These are phyloP conservation scores for Pseudozyma thailandica DNA, from an alignment of 1,284 basidiomycete species.

Conservation along the genomic window DNA sequence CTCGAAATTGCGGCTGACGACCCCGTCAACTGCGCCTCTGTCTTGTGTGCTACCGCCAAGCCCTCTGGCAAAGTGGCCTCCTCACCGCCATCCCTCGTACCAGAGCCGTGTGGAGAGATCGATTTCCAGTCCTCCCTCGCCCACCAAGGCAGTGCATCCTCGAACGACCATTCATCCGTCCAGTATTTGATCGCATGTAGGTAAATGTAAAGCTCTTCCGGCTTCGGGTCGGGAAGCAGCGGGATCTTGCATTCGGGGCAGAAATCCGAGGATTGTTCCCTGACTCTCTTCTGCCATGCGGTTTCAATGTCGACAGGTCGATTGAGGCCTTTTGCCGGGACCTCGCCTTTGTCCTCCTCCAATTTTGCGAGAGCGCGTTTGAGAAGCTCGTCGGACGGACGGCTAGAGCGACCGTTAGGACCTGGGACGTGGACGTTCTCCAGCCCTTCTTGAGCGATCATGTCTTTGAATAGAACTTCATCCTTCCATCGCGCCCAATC, in stretches of 20 bases:
- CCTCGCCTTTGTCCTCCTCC: slow-evolving; percentile 27
- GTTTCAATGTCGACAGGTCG: slow-evolving; percentile 47
- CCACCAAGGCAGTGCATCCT: slow-evolving; percentile 67
- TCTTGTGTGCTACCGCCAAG: slow-evolving; percentile 22
- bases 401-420: slow-evolving; percentile 55
- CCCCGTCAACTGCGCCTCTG: slow-evolving; percentile 20
- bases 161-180: slow-evolving; percentile 65
- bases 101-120: slow-evolving; percentile 16
- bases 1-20: slow-evolving; percentile 27
- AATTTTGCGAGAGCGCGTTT: slow-evolving; percentile 35
- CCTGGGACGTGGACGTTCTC: slow-evolving; percentile 59
- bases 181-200: slow-evolving; percentile 68
- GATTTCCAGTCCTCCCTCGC: slow-evolving; percentile 55
- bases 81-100: slow-evolving; percentile 5
- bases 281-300: slow-evolving; percentile 43
- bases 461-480: slow-evolving; percentile 61
- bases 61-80: slow-evolving; percentile 31
- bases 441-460: slow-evolving; percentile 56
- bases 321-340: slow-evolving; percentile 39
- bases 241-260: slow-evolving; percentile 64
- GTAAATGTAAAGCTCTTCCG: slow-evolving; percentile 65
- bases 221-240: slow-evolving; percentile 60
- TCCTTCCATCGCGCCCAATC: slow-evolving; percentile 67
- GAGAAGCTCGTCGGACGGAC: slow-evolving; percentile 42
- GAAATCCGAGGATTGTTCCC: slow-evolving; percentile 45